A percentile compares a stretch with the other conserved stretches of the same genome.
phyloP scores from a whole-genome alignment of 352 stramenopile genomes.

The Phytophthora tentaculata region DNA sequence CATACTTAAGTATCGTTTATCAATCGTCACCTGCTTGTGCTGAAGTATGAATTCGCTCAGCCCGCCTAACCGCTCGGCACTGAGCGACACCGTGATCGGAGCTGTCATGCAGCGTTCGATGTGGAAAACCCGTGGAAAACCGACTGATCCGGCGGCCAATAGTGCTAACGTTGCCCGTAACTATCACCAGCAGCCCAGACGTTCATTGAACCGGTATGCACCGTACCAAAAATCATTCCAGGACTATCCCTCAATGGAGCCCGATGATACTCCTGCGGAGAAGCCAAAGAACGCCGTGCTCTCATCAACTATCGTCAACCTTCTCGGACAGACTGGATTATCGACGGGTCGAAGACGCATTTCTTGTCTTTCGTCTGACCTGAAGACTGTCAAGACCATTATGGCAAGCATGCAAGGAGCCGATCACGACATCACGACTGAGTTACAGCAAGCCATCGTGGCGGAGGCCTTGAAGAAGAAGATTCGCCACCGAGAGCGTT shows the following conservation, averaged over 20 bases:
- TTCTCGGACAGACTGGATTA: not conserved
- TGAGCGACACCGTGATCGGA: too few species aligned
- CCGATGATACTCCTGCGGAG: too few species aligned
- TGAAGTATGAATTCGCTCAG: too few species aligned
- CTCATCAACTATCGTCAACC: not conserved
- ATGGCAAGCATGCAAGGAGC: conserved; percentile 14
- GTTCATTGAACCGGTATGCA: not conserved
- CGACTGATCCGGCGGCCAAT: too few species aligned
- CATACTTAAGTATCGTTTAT: too few species aligned
- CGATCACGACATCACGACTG: conserved; percentile 7
- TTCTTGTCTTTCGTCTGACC: conserved; percentile 9
- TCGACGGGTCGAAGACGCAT: not conserved
- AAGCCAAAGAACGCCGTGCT: too few species aligned
- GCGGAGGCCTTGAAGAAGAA: conserved; percentile 21
- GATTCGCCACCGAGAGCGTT: conserved; percentile 13
- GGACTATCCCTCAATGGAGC: too few species aligned
- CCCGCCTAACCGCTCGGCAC: too few species aligned
- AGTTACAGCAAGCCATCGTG: conserved; percentile 10
- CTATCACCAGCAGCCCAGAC: not conserved
- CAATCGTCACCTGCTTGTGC: too few species aligned
- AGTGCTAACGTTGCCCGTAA: not conserved
- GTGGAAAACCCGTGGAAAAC: too few species aligned
- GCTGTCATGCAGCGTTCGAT: too few species aligned
- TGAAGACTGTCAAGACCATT: conserved; percentile 11
- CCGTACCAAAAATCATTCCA: not conserved